Conservation (phyloP, 2,329 filamentous ascomycete genomes). For the Trichoderma atrobrunneum region DNA sequence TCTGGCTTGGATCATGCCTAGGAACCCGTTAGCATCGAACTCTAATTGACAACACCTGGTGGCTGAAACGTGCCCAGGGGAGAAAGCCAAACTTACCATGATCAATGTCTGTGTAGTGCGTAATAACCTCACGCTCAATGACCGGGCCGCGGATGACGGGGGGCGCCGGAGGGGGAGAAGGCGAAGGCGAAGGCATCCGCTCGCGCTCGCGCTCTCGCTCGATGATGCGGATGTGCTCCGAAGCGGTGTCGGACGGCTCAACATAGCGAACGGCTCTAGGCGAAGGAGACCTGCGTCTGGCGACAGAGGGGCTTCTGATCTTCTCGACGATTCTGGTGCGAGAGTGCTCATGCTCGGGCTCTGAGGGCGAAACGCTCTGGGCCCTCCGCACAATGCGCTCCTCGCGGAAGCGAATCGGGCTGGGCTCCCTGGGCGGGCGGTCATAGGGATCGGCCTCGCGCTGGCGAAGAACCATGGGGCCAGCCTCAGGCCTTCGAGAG, state of each 20-base stretch:
- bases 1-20: slow-evolving; percentile 46
- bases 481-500: slow-evolving; percentile 47
- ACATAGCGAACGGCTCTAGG: slow-evolving; percentile 41
- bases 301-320: slow-evolving; percentile 28
- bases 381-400: slow-evolving; percentile 43
- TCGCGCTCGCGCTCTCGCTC: slow-evolving; percentile 47
- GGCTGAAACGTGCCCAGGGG: background rate
- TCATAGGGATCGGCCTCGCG: slow-evolving; percentile 55
- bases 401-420: slow-evolving; percentile 42
- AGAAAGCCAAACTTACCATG: slow-evolving; percentile 60
- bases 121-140: slow-evolving; percentile 85
- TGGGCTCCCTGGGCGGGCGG: slow-evolving; percentile 45
- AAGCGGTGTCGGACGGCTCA: slow-evolving; percentile 35
- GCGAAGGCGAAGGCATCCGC: slow-evolving; percentile 45
- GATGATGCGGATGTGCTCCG: slow-evolving; percentile 51
- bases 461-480: slow-evolving; percentile 53
- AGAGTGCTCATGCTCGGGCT: slow-evolving; percentile 35
- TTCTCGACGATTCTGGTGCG: slow-evolving; percentile 40
- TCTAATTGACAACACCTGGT: background rate
- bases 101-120: slow-evolving; percentile 82
- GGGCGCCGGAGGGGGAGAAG: slow-evolving; percentile 58
- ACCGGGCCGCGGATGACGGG: slow-evolving; percentile 70
- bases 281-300: slow-evolving; percentile 38
- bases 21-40: slow-evolving; percentile 8
- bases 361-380: slow-evolving; percentile 43